phyloP scores from a whole-genome alignment of 345 rosid species.

The Pistacia atlantica region DNA sequence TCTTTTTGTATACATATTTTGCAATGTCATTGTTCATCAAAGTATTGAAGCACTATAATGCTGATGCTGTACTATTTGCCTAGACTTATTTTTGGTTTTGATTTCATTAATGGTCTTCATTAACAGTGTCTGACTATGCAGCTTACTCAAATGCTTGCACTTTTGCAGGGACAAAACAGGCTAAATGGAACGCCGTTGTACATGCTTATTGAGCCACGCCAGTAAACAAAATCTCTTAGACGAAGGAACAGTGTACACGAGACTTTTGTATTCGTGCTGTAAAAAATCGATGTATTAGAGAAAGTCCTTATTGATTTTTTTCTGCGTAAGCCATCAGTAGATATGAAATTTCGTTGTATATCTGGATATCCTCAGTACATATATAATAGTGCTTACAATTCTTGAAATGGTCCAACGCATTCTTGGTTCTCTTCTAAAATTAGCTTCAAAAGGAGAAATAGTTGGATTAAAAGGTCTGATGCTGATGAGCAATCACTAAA shows the following conservation, averaged over 20 bases:
- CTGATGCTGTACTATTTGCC: neutral
- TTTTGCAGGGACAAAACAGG: constrained; percentile 59
- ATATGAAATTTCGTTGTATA: too few relatives aligned
- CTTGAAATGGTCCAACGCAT: too few relatives aligned
- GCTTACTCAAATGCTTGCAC: neutral
- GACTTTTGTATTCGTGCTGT: neutral
- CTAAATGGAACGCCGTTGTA: constrained; percentile 72
- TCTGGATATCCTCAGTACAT: too few relatives aligned
- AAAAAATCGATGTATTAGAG: too few relatives aligned
- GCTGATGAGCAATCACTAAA: too few relatives aligned
- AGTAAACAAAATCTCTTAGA: neutral
- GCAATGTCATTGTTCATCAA: neutral
- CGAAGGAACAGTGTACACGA: neutral
- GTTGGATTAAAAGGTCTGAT: too few relatives aligned
- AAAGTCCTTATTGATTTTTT: too few relatives aligned
- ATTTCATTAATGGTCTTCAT: neutral
- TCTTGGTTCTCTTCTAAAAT: too few relatives aligned
- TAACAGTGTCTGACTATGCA: neutral
- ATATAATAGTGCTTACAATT: too few relatives aligned
- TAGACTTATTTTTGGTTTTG: neutral
- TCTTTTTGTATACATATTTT: neutral
- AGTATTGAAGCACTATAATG: neutral
- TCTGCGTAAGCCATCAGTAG: too few relatives aligned
- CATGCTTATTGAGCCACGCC: constrained; percentile 80
- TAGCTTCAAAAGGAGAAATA: too few relatives aligned